Evolutionary conservation across 2,329 filamentous ascomycete species (phyloP), one percentile per base, ranked within the genome.

Genomic region (Hypoxylon sp.): DNA sequence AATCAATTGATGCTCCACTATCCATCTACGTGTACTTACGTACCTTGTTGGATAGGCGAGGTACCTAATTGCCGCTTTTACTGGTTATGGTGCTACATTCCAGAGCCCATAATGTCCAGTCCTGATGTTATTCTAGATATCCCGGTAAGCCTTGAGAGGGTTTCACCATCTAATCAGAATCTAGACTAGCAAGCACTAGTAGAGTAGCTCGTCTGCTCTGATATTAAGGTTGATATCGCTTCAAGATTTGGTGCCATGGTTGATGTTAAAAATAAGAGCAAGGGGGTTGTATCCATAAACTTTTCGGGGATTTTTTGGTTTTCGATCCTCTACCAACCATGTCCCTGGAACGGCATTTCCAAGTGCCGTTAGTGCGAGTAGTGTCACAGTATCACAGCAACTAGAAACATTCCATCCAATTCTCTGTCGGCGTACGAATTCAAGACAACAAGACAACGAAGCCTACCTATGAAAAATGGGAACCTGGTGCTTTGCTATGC

Each of bases 301-400:
- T 37, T 51, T 34, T 65, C 63, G 63, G 63, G 24, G 63, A 56
- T 37, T 37, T 37, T 66, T n/a, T n/a, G n/a, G n/a, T n/a, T 66
- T 46, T 39, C 50, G 44, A 52, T 24, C 52, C 13, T 57, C 56
- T 60, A 57, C 63, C 52, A 66, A 64, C 64, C 64, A 66, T 64
- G 54, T 64, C 56, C 64, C 60, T 66, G 64, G 56, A 46, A 64
- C 28, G 53, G 55, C 56, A 62, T 44, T 43, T 46, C 17, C 51
- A 67, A 67, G 51, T 67, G 64, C 64, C 64, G 61, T 67, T 67
- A 64, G 64, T 55, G 64, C 61, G 20, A 50, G 57, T 67, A 39
- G 57, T 64, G 57, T 30, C 56, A 64, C 63, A 54, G 22, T 24
- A 19, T 5, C 39, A 56, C 39, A 48, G 17, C 43, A n/a, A 13